Conservation (phyloP, 2,329 filamentous ascomycete species). For the Exophiala sp. region DNA sequence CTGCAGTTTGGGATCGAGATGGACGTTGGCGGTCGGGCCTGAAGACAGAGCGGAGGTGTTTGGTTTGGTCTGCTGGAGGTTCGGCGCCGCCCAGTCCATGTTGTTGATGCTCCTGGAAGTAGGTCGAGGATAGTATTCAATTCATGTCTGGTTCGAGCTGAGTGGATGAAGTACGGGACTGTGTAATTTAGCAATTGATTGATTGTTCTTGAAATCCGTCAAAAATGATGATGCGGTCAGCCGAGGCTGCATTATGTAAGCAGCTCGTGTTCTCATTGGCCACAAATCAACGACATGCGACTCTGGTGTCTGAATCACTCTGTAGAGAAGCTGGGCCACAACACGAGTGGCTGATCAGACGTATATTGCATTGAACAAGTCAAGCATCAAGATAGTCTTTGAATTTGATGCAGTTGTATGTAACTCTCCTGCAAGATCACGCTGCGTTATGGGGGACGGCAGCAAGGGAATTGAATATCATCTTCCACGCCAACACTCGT, state of each 20-base stretch:
- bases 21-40: slow-evolving; percentile 16
- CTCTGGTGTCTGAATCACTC: too few relatives aligned
- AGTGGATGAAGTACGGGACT: background rate
- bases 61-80: slow-evolving; percentile 20
- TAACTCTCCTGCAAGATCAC: background rate
- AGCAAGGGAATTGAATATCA: background rate
- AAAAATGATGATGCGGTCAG: slow-evolving; percentile 4
- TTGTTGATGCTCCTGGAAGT: background rate
- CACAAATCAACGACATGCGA: slow-evolving; percentile 7
- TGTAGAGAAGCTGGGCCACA: too few relatives aligned
- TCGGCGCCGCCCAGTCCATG: slow-evolving; percentile 27
- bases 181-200: background rate
- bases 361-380: too few relatives aligned
- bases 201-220: background rate
- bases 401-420: background rate
- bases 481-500: background rate
- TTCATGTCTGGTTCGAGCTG: slow-evolving; percentile 2
- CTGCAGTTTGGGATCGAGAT: slow-evolving; percentile 44
- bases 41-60: slow-evolving; percentile 12
- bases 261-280: slow-evolving; percentile 12
- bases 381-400: background rate
- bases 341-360: too few relatives aligned
- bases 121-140: slow-evolving; percentile 7
- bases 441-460: background rate
- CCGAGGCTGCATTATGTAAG: slow-evolving; percentile 17